Evolutionary conservation across 257 asterid genomes (phyloP).

Genomic region (Salvia miltiorrhiza): DNA sequence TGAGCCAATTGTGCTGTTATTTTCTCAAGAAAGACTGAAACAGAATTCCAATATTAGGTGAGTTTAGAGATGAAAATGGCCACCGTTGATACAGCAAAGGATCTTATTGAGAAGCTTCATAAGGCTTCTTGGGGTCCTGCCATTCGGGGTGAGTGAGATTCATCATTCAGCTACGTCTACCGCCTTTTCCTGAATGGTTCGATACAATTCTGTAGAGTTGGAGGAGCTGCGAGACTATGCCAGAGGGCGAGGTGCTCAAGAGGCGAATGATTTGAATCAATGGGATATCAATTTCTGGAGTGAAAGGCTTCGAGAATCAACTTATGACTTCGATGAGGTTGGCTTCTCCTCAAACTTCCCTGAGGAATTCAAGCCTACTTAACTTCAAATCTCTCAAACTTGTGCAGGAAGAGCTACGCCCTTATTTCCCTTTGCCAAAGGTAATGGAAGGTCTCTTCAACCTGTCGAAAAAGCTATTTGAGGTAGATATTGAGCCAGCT

Average conservation of each 20-base stretch:
- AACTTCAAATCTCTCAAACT: neutral
- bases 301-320: conserved; percentile 83
- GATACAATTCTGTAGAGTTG: conserved; percentile 44
- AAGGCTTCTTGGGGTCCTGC: conserved; percentile 43
- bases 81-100: conserved; percentile 41
- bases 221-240: conserved; percentile 63
- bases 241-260: conserved; percentile 56
- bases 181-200: neutral
- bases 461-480: conserved; percentile 65
- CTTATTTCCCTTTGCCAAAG: conserved; percentile 75
- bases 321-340: conserved; percentile 81
- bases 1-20: neutral
- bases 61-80: conserved; percentile 50
- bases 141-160: conserved; percentile 27
- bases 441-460: conserved; percentile 79
- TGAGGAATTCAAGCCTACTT: neutral
- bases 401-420: conserved; percentile 79
- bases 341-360: conserved; percentile 5
- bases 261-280: conserved; percentile 70
- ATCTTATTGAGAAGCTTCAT: conserved; percentile 44
- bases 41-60: conserved; percentile 21
- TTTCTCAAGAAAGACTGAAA: neutral
- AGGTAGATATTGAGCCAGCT: conserved; percentile 56
- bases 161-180: neutral
- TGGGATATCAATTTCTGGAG: conserved; percentile 90